Conservation (phyloP, 805 yeast genomes). For the Wickerhamomyces kurtzmanii region DNA sequence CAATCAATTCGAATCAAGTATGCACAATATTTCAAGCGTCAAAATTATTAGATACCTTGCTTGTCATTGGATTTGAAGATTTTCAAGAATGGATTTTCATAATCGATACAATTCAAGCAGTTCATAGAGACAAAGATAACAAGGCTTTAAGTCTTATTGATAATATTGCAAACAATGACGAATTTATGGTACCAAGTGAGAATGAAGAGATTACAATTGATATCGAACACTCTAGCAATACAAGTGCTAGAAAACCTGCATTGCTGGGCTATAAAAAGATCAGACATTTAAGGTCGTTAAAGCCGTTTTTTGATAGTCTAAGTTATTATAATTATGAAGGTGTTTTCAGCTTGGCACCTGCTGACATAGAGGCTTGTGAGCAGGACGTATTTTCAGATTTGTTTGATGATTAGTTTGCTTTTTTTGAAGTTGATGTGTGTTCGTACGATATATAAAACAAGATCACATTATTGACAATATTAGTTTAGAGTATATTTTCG, state of each 20-base stretch:
- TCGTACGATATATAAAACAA: slow-evolving; percentile 2
- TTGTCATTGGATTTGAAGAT: slow-evolving; percentile 68
- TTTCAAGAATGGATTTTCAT: slow-evolving; percentile 86
- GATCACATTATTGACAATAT: not conserved
- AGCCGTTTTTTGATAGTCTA: slow-evolving; percentile 56
- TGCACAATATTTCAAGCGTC: slow-evolving; percentile 46
- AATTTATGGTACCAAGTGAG: slow-evolving; percentile 6
- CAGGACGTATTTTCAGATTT: slow-evolving; percentile 54
- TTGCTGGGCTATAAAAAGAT: slow-evolving; percentile 30
- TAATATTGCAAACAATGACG: slow-evolving; percentile 9
- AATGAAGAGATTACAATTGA: slow-evolving; percentile 7
- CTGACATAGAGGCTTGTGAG: slow-evolving; percentile 37
- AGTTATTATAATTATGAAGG: slow-evolving; percentile 59
- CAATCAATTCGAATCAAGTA: slow-evolving; percentile 26
- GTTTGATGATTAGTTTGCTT: slow-evolving; percentile 14
- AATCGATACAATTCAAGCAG: slow-evolving; percentile 53
- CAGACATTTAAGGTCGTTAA: slow-evolving; percentile 34
- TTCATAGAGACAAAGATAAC: slow-evolving; percentile 27
- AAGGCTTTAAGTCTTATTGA: slow-evolving; percentile 17
- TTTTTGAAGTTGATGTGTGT: slow-evolving; percentile 1
- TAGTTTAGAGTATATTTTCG: not conserved
- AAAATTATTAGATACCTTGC: slow-evolving; percentile 68
- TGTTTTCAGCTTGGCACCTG: slow-evolving; percentile 38
- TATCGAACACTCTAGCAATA: slow-evolving; percentile 9
- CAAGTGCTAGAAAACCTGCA: slow-evolving; percentile 21